These are phyloP conservation scores for Penicillium brevicompactum DNA, from an alignment of 2,329 filamentous ascomycete species.

Conservation along the genomic window DNA sequence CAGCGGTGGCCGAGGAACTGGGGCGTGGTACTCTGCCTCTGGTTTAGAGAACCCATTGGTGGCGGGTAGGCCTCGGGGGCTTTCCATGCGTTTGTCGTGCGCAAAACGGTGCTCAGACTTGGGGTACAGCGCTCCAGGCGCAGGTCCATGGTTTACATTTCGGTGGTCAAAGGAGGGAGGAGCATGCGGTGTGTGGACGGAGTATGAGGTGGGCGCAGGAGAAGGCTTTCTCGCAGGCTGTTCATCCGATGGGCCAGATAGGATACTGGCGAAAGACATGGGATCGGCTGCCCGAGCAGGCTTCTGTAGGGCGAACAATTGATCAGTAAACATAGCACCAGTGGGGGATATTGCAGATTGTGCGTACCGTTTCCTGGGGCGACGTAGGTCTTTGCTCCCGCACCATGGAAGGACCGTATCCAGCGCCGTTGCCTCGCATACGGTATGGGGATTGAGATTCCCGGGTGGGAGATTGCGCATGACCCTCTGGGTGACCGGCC, in stretches of 20 bases:
- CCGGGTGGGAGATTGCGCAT: constrained; percentile 46
- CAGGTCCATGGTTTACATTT: constrained; percentile 26
- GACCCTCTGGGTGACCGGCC: constrained; percentile 36
- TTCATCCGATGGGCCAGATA: constrained; percentile 74
- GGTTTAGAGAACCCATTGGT: constrained; percentile 20
- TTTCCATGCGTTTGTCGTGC: constrained; percentile 26
- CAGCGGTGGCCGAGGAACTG: constrained; percentile 10
- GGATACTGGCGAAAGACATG: constrained; percentile 95
- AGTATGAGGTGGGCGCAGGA: constrained; percentile 39
- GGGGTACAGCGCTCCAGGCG: constrained; percentile 28
- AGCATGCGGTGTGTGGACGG: constrained; percentile 21
- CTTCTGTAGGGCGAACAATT: constrained; percentile 52
- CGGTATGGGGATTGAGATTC: constrained; percentile 41
- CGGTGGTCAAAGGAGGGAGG: constrained; percentile 13
- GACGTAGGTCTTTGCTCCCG: constrained; percentile 37
- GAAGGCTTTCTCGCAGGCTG: constrained; percentile 52
- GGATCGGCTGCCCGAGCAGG: constrained; percentile 76
- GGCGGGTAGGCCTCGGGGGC: constrained; percentile 4
- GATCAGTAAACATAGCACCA: constrained; percentile 19
- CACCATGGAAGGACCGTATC: constrained; percentile 35
- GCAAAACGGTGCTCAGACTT: constrained; percentile 32
- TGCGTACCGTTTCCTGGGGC: constrained; percentile 45
- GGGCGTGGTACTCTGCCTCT: constrained; percentile 7
- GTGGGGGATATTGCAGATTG: background rate
- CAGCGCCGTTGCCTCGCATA: constrained; percentile 31